Evolutionary conservation across 768 basidiomycete species (phyloP).

Genomic region (Pleurotus cornucopiae): DNA sequence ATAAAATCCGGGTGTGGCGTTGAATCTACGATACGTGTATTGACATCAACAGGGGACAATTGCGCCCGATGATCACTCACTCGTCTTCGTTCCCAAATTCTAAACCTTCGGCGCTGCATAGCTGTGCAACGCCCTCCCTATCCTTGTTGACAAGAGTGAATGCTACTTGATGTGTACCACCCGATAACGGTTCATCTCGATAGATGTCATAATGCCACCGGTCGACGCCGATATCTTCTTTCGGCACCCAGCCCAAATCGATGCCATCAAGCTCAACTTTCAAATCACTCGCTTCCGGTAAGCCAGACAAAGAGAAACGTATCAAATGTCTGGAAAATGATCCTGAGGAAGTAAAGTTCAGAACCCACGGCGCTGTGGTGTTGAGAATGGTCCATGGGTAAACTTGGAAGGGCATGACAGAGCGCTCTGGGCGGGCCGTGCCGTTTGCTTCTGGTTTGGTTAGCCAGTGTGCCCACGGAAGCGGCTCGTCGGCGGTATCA

Average conservation of each 20-base stretch:
- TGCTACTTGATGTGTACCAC: slow-evolving; percentile 53
- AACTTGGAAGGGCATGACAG: slow-evolving; percentile 68
- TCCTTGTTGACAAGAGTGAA: slow-evolving; percentile 50
- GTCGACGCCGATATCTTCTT: slow-evolving; percentile 55
- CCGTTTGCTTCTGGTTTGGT: slow-evolving; percentile 23
- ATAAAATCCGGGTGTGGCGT: slow-evolving; percentile 51
- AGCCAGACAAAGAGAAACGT: slow-evolving; percentile 69
- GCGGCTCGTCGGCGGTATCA: slow-evolving; percentile 31
- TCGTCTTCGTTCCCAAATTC: slow-evolving; percentile 66
- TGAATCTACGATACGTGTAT: slow-evolving; percentile 42
- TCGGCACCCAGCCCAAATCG: slow-evolving; percentile 57
- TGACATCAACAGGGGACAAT: too few species aligned
- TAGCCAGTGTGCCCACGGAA: slow-evolving; percentile 77
- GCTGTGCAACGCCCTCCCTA: slow-evolving; percentile 54
- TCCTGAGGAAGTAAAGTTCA: slow-evolving; percentile 61
- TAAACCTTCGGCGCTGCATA: slow-evolving; percentile 73
- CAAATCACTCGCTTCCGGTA: slow-evolving; percentile 52
- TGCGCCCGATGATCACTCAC: slow-evolving; percentile 29
- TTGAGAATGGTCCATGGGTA: slow-evolving; percentile 79
- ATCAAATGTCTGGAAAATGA: slow-evolving; percentile 56
- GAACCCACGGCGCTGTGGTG: slow-evolving; percentile 52
- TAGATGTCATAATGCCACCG: slow-evolving; percentile 74
- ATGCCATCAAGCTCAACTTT: slow-evolving; percentile 56
- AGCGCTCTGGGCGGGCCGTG: slow-evolving; percentile 51
- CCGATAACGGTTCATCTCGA: slow-evolving; percentile 31